Evolutionary conservation across 495 filamentous ascomycete genomes (phyloP).

Genomic region (Gamarada debralockiae): DNA sequence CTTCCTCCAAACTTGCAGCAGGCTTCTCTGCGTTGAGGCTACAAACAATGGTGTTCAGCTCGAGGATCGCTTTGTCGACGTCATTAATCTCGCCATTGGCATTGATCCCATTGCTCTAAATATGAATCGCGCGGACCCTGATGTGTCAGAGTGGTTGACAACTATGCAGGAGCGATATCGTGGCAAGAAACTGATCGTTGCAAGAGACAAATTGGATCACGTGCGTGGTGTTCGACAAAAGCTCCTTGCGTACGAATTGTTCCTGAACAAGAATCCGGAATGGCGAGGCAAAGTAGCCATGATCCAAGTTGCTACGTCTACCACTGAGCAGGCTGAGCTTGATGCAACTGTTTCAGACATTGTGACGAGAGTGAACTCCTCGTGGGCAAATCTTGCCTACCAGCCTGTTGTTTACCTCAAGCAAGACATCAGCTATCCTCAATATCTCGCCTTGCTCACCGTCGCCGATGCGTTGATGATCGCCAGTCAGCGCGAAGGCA

Average conservation of each 20-base stretch:
- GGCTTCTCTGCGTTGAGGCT: constrained; percentile 80
- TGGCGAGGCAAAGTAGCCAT: constrained; percentile 84
- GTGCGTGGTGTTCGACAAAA: constrained; percentile 90
- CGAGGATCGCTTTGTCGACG: constrained; percentile 90
- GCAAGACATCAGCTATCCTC: constrained; percentile 85
- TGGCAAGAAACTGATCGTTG: constrained; percentile 85
- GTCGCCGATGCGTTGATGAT: constrained; percentile 90
- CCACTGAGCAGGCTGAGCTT: constrained; percentile 79
- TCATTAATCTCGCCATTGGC: constrained; percentile 70
- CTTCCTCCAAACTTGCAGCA: constrained; percentile 90
- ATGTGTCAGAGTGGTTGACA: constrained; percentile 72
- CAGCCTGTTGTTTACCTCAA: constrained; percentile 91
- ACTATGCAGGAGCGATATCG: constrained; percentile 75
- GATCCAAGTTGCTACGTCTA: constrained; percentile 89
- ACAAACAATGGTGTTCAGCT: constrained; percentile 82
- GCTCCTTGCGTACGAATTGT: constrained; percentile 86
- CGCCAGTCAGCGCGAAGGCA: constrained; percentile 87
- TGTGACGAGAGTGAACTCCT: constrained; percentile 85
- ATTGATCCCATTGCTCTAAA: constrained; percentile 78
- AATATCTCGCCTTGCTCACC: constrained; percentile 84
- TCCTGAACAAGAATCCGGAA: constrained; percentile 87
- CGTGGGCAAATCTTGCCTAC: constrained; percentile 81
- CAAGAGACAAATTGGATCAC: constrained; percentile 87
- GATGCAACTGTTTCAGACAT: constrained; percentile 87
- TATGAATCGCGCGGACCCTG: constrained; percentile 63